Conservation (phyloP, 495 filamentous ascomycete genomes). For the Staphylotrichum tortipilum region DNA sequence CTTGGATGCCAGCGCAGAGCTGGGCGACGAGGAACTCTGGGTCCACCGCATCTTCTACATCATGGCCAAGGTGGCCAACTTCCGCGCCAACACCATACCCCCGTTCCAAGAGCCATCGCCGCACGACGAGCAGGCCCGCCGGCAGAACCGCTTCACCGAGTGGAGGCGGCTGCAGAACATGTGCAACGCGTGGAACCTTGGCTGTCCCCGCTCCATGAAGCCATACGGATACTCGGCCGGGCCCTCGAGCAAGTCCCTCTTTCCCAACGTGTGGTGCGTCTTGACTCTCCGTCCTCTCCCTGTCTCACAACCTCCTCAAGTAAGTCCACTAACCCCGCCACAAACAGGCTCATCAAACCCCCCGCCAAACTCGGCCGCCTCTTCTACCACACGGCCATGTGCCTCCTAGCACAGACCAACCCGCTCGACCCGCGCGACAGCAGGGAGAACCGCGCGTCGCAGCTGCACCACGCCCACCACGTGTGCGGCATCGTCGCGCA, state of each 20-base stretch:
- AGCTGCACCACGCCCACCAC: conserved; percentile 64
- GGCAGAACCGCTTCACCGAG: conserved; percentile 59
- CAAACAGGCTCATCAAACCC: conserved; percentile 66
- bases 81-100: conserved; percentile 60
- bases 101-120: conserved; percentile 50
- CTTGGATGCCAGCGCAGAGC: conserved; percentile 46
- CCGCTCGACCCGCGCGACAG: conserved; percentile 38
- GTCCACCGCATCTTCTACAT: conserved; percentile 84
- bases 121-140: conserved; percentile 51
- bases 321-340: too few relatives aligned
- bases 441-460: conserved; percentile 58
- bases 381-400: conserved; percentile 84
- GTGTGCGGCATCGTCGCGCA: conserved; percentile 85
- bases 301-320: not conserved
- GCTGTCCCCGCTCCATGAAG: conserved; percentile 75
- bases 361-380: conserved; percentile 71
- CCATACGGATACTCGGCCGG: conserved; percentile 71
- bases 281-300: not conserved
- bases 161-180: conserved; percentile 67
- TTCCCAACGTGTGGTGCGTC: conserved; percentile 79
- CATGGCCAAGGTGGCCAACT: conserved; percentile 79
- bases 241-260: conserved; percentile 58
- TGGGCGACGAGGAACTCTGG: conserved; percentile 73
- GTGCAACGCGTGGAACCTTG: conserved; percentile 74
- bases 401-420: conserved; percentile 71